Base-by-base conservation (phyloP, 352 stramenopile species). In the Phytophthora idaei region DNA sequence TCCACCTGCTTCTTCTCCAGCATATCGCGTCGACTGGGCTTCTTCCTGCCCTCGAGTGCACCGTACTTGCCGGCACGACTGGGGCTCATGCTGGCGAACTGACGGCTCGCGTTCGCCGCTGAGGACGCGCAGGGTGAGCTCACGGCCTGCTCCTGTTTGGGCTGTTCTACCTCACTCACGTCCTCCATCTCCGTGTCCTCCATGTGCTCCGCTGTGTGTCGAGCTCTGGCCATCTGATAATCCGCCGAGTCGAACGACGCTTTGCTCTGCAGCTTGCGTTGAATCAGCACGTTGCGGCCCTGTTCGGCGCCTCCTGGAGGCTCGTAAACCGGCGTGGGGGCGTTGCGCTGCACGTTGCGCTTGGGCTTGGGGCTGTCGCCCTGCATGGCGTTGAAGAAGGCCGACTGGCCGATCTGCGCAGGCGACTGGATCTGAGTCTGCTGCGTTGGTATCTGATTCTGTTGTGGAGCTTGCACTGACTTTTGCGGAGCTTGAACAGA, bases 211-310 rank as follows among this genome's bases (percentile, higher is more conserved):
- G 14, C 17, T 17, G 12, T 7, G 11, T 52, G 47, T 31, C 61
- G 61, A 3, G 71, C 56, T 36, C 70, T 73, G 6, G 81, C 69
- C 34, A 92, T 75, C 58, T 92, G 84, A 61, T 90, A 93, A 58
- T 94, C 87, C 7, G 82, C 85, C 61, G 85, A 93, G 69, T 93
- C 83, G 49, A 93, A 92, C 28, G 83, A 72, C 48, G 75, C 69
- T 55, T 91, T 88, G 67, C 84, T 84, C 34, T 84, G 78, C 37
- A 95, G 61, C 45, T 92, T 92, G 41, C 78, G 81, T 59, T 89
- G 83, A 28, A 94, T 81, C 37, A 94, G 58, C 14, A 90, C 80
- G 58, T 89, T 90, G 34, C 85, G 74, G 12, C 73, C 85, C 4
- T 84, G 80, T 32, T 74, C 49, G 0, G 80, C 78, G 12, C 77